Conservation (phyloP, 2,329 filamentous ascomycete species). For the Aspergillus arachidicola region DNA sequence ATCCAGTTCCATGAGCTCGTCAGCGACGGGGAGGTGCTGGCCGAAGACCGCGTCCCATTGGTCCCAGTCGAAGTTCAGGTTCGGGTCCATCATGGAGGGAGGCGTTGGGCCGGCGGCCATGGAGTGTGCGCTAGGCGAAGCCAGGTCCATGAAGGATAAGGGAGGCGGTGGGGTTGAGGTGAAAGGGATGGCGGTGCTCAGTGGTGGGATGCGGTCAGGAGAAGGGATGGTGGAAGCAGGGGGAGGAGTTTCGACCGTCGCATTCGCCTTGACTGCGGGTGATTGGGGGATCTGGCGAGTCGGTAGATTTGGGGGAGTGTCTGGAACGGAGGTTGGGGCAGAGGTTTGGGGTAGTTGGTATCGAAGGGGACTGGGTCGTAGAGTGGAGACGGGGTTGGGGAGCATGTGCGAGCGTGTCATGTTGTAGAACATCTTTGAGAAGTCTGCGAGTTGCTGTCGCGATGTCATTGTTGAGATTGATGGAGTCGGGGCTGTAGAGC, state of each 20-base stretch:
- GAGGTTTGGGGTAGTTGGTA: slow-evolving; percentile 23
- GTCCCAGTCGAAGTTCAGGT: slow-evolving; percentile 52
- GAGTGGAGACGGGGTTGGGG: slow-evolving; percentile 23
- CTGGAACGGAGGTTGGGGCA: slow-evolving; percentile 10
- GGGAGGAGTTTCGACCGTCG: slow-evolving; percentile 10
- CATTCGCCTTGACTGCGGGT: slow-evolving; percentile 9
- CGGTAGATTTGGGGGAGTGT: slow-evolving; percentile 11
- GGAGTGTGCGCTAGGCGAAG: slow-evolving; percentile 21
- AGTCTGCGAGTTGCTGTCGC: slow-evolving; percentile 31
- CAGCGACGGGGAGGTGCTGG: slow-evolving; percentile 47
- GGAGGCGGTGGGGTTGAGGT: slow-evolving; percentile 11
- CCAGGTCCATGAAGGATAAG: slow-evolving; percentile 26
- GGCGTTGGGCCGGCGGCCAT: slow-evolving; percentile 32
- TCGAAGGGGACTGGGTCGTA: slow-evolving; percentile 29
- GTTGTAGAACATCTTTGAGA: slow-evolving; percentile 38
- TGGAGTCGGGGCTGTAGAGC: slow-evolving; percentile 12
- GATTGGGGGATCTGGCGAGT: slow-evolving; percentile 19
- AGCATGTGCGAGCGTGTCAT: slow-evolving; percentile 37
- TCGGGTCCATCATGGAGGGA: slow-evolving; percentile 42
- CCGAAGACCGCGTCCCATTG: slow-evolving; percentile 54
- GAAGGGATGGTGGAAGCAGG: slow-evolving; percentile 19
- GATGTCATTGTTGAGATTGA: slow-evolving; percentile 13
- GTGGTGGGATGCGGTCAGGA: slow-evolving; percentile 15
- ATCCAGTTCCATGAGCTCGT: slow-evolving; percentile 48
- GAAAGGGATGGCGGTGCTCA: slow-evolving; percentile 12